A percentile compares a stretch with the other conserved stretches of the same genome.
phyloP scores from a whole-genome alignment of 2,329 filamentous ascomycete species.

The Claviceps fusiformis region DNA sequence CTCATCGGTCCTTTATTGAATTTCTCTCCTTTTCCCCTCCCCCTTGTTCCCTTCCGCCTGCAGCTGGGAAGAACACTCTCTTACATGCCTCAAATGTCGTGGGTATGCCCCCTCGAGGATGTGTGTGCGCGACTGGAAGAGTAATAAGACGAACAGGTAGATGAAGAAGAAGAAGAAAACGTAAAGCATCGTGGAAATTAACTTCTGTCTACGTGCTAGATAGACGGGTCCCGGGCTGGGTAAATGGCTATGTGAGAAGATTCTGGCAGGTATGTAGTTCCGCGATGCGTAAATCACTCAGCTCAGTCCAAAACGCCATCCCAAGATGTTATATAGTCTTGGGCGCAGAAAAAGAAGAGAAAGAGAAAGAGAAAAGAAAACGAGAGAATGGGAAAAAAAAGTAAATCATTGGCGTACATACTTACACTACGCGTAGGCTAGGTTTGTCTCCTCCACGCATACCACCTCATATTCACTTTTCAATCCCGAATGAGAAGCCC shows the following conservation, averaged over 20 bases:
- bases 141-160: too few species aligned
- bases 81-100: background rate
- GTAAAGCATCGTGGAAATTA: background rate
- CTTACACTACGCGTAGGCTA: constrained; percentile 1
- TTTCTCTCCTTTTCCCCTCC: background rate
- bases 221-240: constrained; percentile 72
- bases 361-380: background rate
- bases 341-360: background rate
- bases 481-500: background rate
- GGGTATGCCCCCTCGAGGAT: background rate
- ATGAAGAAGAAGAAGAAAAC: too few species aligned
- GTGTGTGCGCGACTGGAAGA: background rate
- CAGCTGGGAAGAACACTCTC: background rate
- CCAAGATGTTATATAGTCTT: background rate
- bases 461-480: background rate
- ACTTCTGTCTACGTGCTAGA: constrained; percentile 36
- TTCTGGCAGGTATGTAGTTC: constrained; percentile 79
- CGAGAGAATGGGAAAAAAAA: background rate
- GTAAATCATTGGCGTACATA: background rate
- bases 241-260: constrained; percentile 82
- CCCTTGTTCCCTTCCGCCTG: background rate
- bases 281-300: too few species aligned
- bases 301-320: background rate
- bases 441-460: constrained; percentile 1
- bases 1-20: too few species aligned